These are phyloP conservation scores for Dothidotthia symphoricarpi DNA, from an alignment of 2,329 filamentous ascomycete genomes.

Conservation along the genomic window DNA sequence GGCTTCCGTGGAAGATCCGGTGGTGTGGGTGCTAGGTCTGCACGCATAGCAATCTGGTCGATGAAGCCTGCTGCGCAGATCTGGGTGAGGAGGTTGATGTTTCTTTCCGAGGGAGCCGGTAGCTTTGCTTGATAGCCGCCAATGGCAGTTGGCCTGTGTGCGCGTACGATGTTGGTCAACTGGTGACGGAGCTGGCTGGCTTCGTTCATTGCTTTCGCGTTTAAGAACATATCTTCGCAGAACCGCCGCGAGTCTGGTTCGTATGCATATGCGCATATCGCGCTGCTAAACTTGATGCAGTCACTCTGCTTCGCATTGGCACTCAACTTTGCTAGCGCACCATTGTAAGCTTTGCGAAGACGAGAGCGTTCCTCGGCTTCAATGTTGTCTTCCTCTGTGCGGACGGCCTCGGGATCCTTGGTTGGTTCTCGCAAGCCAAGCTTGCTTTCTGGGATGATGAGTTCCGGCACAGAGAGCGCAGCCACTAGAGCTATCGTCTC, in stretches of 20 bases:
- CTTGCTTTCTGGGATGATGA: conserved; percentile 82
- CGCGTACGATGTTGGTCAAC: conserved; percentile 74
- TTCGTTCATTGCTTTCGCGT: conserved; percentile 83
- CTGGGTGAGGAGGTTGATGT: conserved; percentile 76
- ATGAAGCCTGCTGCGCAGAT: conserved; percentile 91
- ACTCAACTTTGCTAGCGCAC: conserved; percentile 74
- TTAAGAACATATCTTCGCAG: conserved; percentile 81
- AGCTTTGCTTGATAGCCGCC: conserved; percentile 50
- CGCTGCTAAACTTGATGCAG: conserved; percentile 85
- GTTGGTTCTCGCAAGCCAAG: conserved; percentile 59
- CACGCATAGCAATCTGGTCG: conserved; percentile 89
- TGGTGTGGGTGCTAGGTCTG: conserved; percentile 75
- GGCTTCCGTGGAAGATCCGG: conserved; percentile 59
- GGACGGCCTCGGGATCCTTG: conserved; percentile 47
- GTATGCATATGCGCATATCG: conserved; percentile 74
- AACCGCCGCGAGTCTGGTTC: conserved; percentile 59
- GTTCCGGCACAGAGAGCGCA: conserved; percentile 79
- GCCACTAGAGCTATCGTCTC: conserved; percentile 89
- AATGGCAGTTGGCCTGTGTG: conserved; percentile 60
- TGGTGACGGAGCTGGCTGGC: conserved; percentile 79
- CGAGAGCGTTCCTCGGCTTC: conserved; percentile 69
- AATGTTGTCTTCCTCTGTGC: conserved; percentile 64
- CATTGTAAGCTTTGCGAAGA: conserved; percentile 63
- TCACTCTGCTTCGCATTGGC: conserved; percentile 77
- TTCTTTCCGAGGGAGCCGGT: conserved; percentile 62